Evolutionary conservation across 371 early-diverging fungal species (phyloP), one percentile per base, ranked within the genome.

Genomic region (Mortierella sp.): DNA sequence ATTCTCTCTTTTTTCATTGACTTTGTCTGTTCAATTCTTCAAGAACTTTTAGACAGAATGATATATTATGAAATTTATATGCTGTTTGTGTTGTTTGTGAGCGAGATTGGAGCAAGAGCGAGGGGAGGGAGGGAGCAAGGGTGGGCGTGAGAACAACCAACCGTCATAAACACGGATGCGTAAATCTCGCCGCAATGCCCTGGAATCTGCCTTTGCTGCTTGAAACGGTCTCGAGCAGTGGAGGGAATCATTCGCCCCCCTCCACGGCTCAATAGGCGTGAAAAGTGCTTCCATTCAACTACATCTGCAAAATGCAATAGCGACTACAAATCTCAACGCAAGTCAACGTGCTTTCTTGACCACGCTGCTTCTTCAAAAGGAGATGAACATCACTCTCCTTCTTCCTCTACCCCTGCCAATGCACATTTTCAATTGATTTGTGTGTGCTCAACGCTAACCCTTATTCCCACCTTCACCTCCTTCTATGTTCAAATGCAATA

Each of bases 401-500:
- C 19, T 6, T 48, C 16, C 50, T 26, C 55, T 24, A 55, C 28
- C 28, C 13, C 13, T n/a, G 58, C 13, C 58, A 58, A 58, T 58
- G 58, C 58, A 60, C 42, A 38, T 60, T 21, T 14, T 14, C 63
- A 28, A 19, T 28, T 34, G 63, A 31, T 16, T 16, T 34, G 16
- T 14, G 16, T 57, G 21, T 57, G 31, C 19, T 6, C 63, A 31
- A 31, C 31, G 19, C 63, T 60, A 60, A 60, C 34, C 34, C 14
- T 60, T n/a, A n/a, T 8, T 24, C 10, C 52, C 42, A 38, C 5
- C 42, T 38, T 38, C 42, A 38, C 1, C 42, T 5, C 42, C 42
- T 38, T 52, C 16, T 26, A 26, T 57, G 13, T 34, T 34, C 42
- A 54, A 54, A 42, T 34, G 50, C 42, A 75, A 34, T 80, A 89